Evolutionary conservation across 352 stramenopile species (phyloP).

Genomic region (Plasmopara muralis): DNA sequence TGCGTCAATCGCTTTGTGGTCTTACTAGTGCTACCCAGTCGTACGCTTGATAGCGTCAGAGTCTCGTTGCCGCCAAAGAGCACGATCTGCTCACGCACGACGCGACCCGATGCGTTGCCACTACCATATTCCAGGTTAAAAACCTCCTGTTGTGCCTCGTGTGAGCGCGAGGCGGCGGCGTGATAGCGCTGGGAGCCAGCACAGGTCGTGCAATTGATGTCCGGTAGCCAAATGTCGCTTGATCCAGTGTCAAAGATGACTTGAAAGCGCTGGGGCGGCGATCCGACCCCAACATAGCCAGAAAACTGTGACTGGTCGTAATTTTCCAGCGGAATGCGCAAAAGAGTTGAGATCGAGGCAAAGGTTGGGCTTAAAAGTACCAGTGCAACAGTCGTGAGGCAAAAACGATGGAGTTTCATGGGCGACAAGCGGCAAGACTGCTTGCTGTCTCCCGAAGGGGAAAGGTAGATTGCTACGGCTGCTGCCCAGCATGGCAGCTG

Average conservation of each 20-base stretch:
- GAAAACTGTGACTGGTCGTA: constrained; percentile 76
- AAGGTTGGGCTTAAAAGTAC: background rate
- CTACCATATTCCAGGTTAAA: constrained; percentile 69
- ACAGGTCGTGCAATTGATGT: constrained; percentile 34
- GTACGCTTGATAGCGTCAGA: constrained; percentile 29
- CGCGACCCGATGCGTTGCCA: constrained; percentile 36
- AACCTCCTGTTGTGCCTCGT: constrained; percentile 17
- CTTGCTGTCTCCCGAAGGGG: no score
- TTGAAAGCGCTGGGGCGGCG: constrained; percentile 52
- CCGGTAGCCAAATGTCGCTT: constrained; percentile 59
- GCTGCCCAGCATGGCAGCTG: no score
- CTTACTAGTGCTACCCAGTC: constrained; percentile 40
- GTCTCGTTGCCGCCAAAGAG: constrained; percentile 20
- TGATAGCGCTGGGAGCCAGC: constrained; percentile 37
- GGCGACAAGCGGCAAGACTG: background rate
- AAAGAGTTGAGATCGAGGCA: constrained; percentile 10
- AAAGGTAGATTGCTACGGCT: no score
- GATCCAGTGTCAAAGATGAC: constrained; percentile 80
- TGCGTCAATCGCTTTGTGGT: constrained; percentile 41
- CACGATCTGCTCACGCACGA: constrained; percentile 44
- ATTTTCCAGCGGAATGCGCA: constrained; percentile 68
- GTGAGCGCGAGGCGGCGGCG: constrained; percentile 28
- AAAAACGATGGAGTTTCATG: constrained; percentile 11
- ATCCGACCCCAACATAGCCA: constrained; percentile 47
- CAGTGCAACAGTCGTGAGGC: constrained; percentile 1